Evolutionary conservation across 495 filamentous ascomycete species (phyloP), one percentile per base, ranked within the genome.

Genomic region (Aspergillus affinis): DNA sequence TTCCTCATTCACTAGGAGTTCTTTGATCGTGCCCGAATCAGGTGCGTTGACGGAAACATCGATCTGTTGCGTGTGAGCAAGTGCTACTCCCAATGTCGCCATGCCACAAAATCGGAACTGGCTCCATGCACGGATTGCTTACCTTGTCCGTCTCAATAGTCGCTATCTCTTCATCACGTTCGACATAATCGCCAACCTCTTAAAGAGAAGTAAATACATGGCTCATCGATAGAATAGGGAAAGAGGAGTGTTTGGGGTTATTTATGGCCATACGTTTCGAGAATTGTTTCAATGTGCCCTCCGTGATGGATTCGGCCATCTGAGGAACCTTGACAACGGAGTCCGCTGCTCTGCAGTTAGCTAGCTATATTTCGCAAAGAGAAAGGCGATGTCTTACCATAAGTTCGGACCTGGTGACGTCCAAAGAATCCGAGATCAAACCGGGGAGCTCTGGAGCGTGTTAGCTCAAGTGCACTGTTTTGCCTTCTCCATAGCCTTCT

Each of bases 141-240:
- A 92, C 93, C 90, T 99, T 99, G 82, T 99, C 95, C n/a, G 94
- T 99, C 76, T 99, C 94, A 70, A 99, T 99, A 36, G 95, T 96
- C 29, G 94, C 95, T 70, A 99, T 94, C 73, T 98, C 95, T 75
- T 99, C 95, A 69, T 98, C 95, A 69, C 88, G 87, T 78, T 94
- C 90, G 17, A 99, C 92, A 66, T 84, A 94, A 78, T 99, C 95
- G 57, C 94, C 94, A 71, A 97, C 81, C 78, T 96, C 86, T 68
- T 87, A 54, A 29, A 61, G 47, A 32, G 53, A 1, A 44, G 55
- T 79, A 51, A 77, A 69, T 57, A 52, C 21, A 30, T 1, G 12
- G 50, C 30, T 49, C 9, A n/a, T 3, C 4, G 2, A 20, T 3
- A 49, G 19, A 3, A 15, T 19, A 49, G 48, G 21, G 7, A 21